These are phyloP conservation scores for Fusarium hainanense DNA, from an alignment of 2,329 filamentous ascomycete species.

Conservation along the genomic window DNA sequence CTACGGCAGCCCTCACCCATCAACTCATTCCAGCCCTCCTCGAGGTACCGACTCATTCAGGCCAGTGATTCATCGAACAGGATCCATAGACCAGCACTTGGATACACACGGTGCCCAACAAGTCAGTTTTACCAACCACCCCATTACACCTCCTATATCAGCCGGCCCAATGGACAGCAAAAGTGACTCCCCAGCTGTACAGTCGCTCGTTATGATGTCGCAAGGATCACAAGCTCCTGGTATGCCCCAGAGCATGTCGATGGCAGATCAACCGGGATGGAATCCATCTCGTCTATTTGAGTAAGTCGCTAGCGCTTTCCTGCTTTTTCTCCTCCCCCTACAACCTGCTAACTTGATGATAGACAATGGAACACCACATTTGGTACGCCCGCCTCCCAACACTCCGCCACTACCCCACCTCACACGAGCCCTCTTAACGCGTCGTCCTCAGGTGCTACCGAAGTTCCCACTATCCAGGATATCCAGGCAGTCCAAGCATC, in stretches of 20 bases:
- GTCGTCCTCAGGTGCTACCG: conserved; percentile 64
- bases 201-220: conserved; percentile 78
- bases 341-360: conserved; percentile 11
- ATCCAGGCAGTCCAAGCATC: conserved; percentile 61
- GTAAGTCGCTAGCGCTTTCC: conserved; percentile 65
- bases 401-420: conserved; percentile 50
- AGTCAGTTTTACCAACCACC: conserved; percentile 76
- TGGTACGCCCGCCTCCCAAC: conserved; percentile 68
- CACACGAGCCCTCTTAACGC: conserved; percentile 64
- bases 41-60: conserved; percentile 63
- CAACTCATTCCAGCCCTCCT: conserved; percentile 71
- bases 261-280: conserved; percentile 77
- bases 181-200: conserved; percentile 78
- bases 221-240: conserved; percentile 66
- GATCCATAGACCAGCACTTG: conserved; percentile 66
- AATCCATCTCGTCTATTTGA: conserved; percentile 91
- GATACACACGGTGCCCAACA: conserved; percentile 64
- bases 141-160: conserved; percentile 84
- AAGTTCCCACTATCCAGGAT: conserved; percentile 65
- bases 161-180: conserved; percentile 78
- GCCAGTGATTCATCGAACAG: conserved; percentile 58
- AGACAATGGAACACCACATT: conserved; percentile 98
- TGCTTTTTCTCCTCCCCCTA: neutral
- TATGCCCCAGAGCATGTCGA: conserved; percentile 65
- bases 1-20: conserved; percentile 80